These are phyloP conservation scores for Apiospora hydei DNA, from an alignment of 2,329 filamentous ascomycete genomes.

Conservation along the genomic window DNA sequence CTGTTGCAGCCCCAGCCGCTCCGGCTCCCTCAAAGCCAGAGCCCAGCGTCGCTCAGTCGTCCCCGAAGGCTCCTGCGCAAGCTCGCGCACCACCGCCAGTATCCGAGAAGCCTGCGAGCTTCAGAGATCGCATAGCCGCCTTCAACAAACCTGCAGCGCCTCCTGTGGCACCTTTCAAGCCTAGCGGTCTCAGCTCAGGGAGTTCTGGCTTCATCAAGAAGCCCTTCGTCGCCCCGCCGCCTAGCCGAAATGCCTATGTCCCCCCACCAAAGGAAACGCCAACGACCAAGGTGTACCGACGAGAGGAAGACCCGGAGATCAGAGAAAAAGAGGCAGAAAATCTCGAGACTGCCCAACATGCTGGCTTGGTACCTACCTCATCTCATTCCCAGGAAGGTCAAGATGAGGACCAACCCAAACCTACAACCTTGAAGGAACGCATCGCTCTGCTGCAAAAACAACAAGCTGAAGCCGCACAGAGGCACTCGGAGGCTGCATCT, in stretches of 20 bases:
- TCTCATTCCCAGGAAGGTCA: constrained; percentile 54
- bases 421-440: constrained; percentile 90
- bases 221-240: constrained; percentile 93
- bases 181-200: constrained; percentile 66
- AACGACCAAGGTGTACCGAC: constrained; percentile 74
- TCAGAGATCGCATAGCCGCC: constrained; percentile 94
- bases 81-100: constrained; percentile 69
- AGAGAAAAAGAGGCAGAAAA: constrained; percentile 71
- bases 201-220: constrained; percentile 87
- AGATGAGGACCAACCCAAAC: constrained; percentile 85
- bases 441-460: constrained; percentile 95
- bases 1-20: constrained; percentile 44
- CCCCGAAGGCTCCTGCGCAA: constrained; percentile 49
- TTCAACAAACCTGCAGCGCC: constrained; percentile 92
- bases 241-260: constrained; percentile 89
- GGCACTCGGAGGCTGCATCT: constrained; percentile 77
- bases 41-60: constrained; percentile 47
- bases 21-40: constrained; percentile 41
- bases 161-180: constrained; percentile 90
- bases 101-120: constrained; percentile 76
- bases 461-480: constrained; percentile 85
- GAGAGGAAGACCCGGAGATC: constrained; percentile 85
- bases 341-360: constrained; percentile 70
- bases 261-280: constrained; percentile 80
- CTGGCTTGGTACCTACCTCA: constrained; percentile 61